Evolutionary conservation across 306 rosid species (phyloP).

Genomic region (Pueraria montana): DNA sequence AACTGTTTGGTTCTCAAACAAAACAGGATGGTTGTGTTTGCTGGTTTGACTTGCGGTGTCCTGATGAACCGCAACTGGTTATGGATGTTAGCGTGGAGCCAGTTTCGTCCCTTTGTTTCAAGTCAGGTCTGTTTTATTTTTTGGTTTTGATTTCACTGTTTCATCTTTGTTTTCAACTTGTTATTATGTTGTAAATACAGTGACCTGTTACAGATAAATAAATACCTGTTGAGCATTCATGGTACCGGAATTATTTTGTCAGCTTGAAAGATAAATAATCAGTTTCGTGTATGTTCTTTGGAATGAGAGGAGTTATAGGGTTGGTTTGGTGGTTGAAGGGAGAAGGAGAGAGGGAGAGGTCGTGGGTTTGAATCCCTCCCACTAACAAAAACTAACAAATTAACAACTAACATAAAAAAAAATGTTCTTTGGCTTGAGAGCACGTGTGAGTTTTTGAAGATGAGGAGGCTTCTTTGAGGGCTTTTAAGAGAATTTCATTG

Average conservation of each 20-base stretch:
- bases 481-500: too few species aligned
- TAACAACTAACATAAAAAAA: too few species aligned
- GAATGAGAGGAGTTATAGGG: too few species aligned
- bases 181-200: neutral
- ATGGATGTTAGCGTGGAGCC: conserved; percentile 81
- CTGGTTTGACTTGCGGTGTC: conserved; percentile 96
- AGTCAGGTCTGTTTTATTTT: conserved; percentile 61
- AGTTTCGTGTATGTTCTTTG: too few species aligned
- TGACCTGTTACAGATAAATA: neutral
- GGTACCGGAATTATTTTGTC: neutral
- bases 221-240: neutral
- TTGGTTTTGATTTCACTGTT: conserved; percentile 9
- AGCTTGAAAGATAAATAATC: neutral
- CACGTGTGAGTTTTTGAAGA: too few species aligned
- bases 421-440: too few species aligned
- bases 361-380: too few species aligned
- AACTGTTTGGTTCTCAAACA: neutral
- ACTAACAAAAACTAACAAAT: too few species aligned
- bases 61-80: conserved; percentile 58
- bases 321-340: too few species aligned
- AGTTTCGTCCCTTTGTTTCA: conserved; percentile 78
- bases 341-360: too few species aligned
- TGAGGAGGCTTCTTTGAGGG: too few species aligned
- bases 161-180: neutral
- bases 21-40: conserved; percentile 87